These are phyloP conservation scores for Penicillium sp. DNA, from an alignment of 2,329 filamentous ascomycete species.

Conservation along the genomic window DNA sequence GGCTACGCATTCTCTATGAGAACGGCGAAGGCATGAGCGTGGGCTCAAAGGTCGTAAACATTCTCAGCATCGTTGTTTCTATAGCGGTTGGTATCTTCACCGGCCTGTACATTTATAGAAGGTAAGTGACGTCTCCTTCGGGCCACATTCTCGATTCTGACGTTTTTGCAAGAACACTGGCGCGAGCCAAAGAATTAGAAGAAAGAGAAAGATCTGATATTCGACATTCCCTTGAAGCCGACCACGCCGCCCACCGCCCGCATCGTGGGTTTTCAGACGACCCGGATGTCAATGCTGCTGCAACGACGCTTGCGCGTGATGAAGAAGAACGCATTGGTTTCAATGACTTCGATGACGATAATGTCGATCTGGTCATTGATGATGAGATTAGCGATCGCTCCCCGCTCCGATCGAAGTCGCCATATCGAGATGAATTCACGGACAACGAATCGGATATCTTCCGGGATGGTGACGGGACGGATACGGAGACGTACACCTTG, in stretches of 20 bases:
- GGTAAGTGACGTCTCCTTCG: conserved; percentile 40
- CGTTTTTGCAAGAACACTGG: conserved; percentile 45
- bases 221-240: conserved; percentile 39
- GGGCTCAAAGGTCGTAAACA: conserved; percentile 80
- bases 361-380: conserved; percentile 49
- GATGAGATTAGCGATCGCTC: conserved; percentile 48
- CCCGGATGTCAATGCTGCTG: conserved; percentile 45
- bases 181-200: conserved; percentile 55
- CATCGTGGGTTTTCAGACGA: conserved; percentile 45
- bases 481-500: conserved; percentile 46
- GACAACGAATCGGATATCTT: conserved; percentile 58
- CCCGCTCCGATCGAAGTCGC: conserved; percentile 32
- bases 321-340: conserved; percentile 52
- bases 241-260: conserved; percentile 41
- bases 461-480: conserved; percentile 45
- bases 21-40: conserved; percentile 80
- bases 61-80: conserved; percentile 76
- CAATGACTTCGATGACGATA: conserved; percentile 45
- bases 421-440: conserved; percentile 60
- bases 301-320: conserved; percentile 46
- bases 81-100: conserved; percentile 73
- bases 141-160: no score
- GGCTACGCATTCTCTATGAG: conserved; percentile 82
- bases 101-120: conserved; percentile 82
- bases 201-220: conserved; percentile 51